Percentiles rank a stretch among this genome's conserved stretches.
Conservation (phyloP, 2,329 filamentous ascomycete genomes). For the Exophiala aquamarina region DNA sequence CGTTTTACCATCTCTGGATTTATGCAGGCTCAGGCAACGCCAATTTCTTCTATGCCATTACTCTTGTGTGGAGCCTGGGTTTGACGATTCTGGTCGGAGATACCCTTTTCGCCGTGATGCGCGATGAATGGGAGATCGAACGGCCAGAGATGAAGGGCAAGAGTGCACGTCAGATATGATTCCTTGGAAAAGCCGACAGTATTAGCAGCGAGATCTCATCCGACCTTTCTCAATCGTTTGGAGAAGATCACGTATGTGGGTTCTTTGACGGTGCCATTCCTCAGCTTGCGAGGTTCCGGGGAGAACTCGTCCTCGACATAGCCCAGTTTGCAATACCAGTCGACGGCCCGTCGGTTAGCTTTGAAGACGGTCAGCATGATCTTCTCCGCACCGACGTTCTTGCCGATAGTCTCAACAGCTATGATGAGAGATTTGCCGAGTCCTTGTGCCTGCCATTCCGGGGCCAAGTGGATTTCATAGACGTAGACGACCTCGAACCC, state of each 20-base stretch:
- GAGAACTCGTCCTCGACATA: constrained; percentile 54
- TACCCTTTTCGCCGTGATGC: constrained; percentile 78
- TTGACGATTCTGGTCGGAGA: constrained; percentile 85
- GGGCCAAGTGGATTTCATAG: constrained; percentile 61
- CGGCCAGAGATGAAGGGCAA: constrained; percentile 87
- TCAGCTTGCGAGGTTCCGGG: constrained; percentile 48
- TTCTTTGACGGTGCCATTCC: constrained; percentile 50
- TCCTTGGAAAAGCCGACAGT: no score
- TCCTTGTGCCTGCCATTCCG: constrained; percentile 46
- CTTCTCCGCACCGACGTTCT: constrained; percentile 50
- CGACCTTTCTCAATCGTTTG: constrained; percentile 36
- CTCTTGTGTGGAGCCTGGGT: constrained; percentile 93
- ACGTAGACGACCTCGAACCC: constrained; percentile 59
- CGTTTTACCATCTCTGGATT: constrained; percentile 97
- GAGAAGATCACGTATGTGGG: constrained; percentile 56
- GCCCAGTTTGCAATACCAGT: constrained; percentile 53
- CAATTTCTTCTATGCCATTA: constrained; percentile 99
- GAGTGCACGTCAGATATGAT: constrained; percentile 81
- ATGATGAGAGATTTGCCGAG: constrained; percentile 53
- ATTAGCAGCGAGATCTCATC: no score
- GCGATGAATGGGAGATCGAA: constrained; percentile 93
- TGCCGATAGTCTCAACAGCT: constrained; percentile 49
- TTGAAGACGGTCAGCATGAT: constrained; percentile 62
- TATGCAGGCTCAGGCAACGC: constrained; percentile 97
- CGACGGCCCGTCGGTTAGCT: constrained; percentile 47